Conservation (phyloP, 2,329 filamentous ascomycete species). For the Diaporthe batatas region DNA sequence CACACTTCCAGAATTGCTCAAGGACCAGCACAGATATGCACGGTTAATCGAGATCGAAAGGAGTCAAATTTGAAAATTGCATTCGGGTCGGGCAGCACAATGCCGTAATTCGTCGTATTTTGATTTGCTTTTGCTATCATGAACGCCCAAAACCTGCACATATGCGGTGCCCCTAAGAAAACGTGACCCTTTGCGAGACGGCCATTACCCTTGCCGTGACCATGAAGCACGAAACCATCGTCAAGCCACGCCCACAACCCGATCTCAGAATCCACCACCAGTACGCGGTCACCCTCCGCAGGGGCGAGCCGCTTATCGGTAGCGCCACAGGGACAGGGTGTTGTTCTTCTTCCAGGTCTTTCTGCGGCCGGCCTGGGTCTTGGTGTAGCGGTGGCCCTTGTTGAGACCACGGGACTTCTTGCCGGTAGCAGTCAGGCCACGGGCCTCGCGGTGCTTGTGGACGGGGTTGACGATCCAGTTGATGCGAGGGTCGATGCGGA, state of each 20-base stretch:
- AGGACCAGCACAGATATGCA: background rate
- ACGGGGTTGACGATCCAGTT: slow-evolving; percentile 99
- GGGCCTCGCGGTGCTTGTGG: slow-evolving; percentile 99
- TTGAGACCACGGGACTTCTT: slow-evolving; percentile 99
- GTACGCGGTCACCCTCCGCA: slow-evolving; percentile 33
- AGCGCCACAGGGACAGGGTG: slow-evolving; percentile 98
- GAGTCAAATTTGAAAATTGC: background rate
- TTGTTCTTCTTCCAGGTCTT: slow-evolving; percentile 99
- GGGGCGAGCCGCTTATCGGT: slow-evolving; percentile 75
- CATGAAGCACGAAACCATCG: slow-evolving; percentile 38
- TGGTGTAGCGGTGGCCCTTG: slow-evolving; percentile 99
- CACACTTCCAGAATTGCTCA: background rate
- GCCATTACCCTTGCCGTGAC: slow-evolving; percentile 37
- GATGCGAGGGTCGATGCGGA: slow-evolving; percentile 98
- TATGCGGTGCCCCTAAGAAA: slow-evolving; percentile 41
- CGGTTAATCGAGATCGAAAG: background rate
- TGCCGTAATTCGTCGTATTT: slow-evolving; percentile 44
- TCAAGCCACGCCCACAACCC: slow-evolving; percentile 37
- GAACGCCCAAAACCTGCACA: slow-evolving; percentile 43
- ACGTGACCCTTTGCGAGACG: slow-evolving; percentile 40
- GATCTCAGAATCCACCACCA: slow-evolving; percentile 10
- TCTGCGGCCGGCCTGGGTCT: slow-evolving; percentile 95
- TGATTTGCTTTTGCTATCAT: slow-evolving; percentile 42
- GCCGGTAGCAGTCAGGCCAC: slow-evolving; percentile 97
- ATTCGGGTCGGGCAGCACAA: slow-evolving; percentile 41